Evolutionary conservation across 139 green algal genomes (phyloP), one percentile per base, ranked within the genome.

Genomic region (Axilococcus clingmanii): DNA sequence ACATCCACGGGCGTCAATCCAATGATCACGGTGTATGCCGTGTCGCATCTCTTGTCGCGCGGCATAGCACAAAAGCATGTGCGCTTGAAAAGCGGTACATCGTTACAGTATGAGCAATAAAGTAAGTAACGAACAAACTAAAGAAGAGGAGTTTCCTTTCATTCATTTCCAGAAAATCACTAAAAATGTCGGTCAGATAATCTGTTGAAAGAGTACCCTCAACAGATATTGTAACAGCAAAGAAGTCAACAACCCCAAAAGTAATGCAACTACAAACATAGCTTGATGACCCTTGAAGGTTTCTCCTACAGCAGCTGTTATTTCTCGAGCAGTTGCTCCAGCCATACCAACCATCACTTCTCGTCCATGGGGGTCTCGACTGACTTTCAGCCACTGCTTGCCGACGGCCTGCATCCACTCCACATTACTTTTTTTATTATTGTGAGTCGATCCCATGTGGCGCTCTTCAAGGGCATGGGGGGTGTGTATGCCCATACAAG

Each of bases 1-100:
- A 90, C 79, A 4, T 25, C 77, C 2, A 9, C 12, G 9, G 41
- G 62, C 52, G 19, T 75, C 14, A 82, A 82, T 55, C 66, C 64
- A 4, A 82, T 84, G 70, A 50, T 84, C 37, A 73, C 58, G 17
- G 49, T 52, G 2, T 34, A 71, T 19, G 51, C 64, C 5, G 28
- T 78, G 23, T 48, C 63, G 17, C 55, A 79, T 33, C 38, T 71
- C 40, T 44, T 68, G 17, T 54, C 54, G 3, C 16, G 42, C 24
- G 37, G 28, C 16, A 47, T 76, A 20, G 69, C 41, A 32, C 9
- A 8, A 49, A 49, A n/a, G n/a, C n/a, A n/a, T n/a, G n/a, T n/a
- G n/a, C n/a, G n/a, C n/a, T n/a, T n/a, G n/a, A n/a, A n/a, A n/a
- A n/a, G n/a, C n/a, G n/a, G n/a, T n/a, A n/a, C n/a, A n/a, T n/a